Conservation (phyloP, 2,329 filamentous ascomycete species). For the Sphaerostilbella broomeana region DNA sequence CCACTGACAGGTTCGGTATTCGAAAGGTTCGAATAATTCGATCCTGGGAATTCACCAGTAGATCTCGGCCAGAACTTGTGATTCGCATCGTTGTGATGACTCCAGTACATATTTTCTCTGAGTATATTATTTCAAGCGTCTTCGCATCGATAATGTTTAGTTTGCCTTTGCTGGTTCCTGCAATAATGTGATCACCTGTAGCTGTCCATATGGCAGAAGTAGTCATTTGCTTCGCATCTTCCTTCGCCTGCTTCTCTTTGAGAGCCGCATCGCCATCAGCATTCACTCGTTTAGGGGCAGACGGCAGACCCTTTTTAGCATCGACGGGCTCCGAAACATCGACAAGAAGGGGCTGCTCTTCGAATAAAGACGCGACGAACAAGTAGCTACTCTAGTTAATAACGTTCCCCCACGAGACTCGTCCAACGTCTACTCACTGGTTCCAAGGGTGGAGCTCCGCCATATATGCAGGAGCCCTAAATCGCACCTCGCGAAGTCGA, state of each 20-base stretch:
- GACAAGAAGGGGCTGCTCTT: slow-evolving; percentile 84
- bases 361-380: slow-evolving; percentile 88
- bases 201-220: slow-evolving; percentile 86
- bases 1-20: slow-evolving; percentile 66
- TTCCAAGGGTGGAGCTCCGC: slow-evolving; percentile 91
- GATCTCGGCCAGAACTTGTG: slow-evolving; percentile 71
- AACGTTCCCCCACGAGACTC: not conserved
- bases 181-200: slow-evolving; percentile 79
- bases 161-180: slow-evolving; percentile 92
- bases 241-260: slow-evolving; percentile 79
- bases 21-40: slow-evolving; percentile 90
- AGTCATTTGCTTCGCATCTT: slow-evolving; percentile 91
- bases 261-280: slow-evolving; percentile 61
- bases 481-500: slow-evolving; percentile 76
- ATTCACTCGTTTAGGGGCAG: slow-evolving; percentile 68
- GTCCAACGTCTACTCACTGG: slow-evolving; percentile 47
- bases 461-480: slow-evolving; percentile 90
- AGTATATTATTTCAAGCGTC: slow-evolving; percentile 78
- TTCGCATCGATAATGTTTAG: slow-evolving; percentile 88
- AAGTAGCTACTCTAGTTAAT: slow-evolving; percentile 52
- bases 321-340: slow-evolving; percentile 66
- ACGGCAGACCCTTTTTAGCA: slow-evolving; percentile 71
- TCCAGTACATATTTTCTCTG: slow-evolving; percentile 78
- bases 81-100: slow-evolving; percentile 84
- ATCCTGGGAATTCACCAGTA: slow-evolving; percentile 90